Base-by-base conservation (phyloP, 106 monocot genomes). In the Apostasia ramifera region DNA sequence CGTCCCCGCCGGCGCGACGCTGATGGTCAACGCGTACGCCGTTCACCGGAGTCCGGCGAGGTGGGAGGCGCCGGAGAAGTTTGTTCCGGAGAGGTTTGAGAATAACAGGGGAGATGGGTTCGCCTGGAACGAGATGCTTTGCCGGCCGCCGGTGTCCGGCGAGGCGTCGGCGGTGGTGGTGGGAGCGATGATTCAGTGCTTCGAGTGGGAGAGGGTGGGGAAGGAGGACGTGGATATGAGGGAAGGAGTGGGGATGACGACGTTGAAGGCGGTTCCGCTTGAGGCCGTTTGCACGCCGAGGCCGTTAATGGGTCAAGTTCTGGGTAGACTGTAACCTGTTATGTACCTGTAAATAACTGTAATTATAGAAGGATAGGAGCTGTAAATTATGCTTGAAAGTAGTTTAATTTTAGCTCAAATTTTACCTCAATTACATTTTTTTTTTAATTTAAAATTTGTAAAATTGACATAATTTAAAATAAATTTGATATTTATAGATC, bases 171-270 rank as follows among this genome's bases (percentile, higher is more conserved):
- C 70, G n/a, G 45, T 82, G 73, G 66, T 50, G 8, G 4, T 82
- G 77, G 77, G 68, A 40, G 12, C 69, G 8, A 39, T 82, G 69
- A 39, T 82, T 0, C 77, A 77, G 69, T 82, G 77, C 73, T 77
- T 82, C 7, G 73, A 82, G 47, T 77, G 77, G 77, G 57, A 73
- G 49, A 78, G 71, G 10, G 57, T 63, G 7, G 69, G 63, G 51
- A 69, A n/a, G 2, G 69, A 53, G 40, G 69, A 59, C 47, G 73
- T 77, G 62, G 72, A 74, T 51, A 64, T 82, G 73, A 46, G 2
- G 8, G 81, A 77, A n/a, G 65, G 45, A n/a, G 39, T 1, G 11
- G 67, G 77, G 1, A 12, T 70, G 11, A 65, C 69, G 3, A 12
- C 60, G 69, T 63, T 63, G 52, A 82, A 63, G 61, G 64, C 40